Conservation (phyloP, 2,329 filamentous ascomycete genomes). For the Fusarium denticulatum region DNA sequence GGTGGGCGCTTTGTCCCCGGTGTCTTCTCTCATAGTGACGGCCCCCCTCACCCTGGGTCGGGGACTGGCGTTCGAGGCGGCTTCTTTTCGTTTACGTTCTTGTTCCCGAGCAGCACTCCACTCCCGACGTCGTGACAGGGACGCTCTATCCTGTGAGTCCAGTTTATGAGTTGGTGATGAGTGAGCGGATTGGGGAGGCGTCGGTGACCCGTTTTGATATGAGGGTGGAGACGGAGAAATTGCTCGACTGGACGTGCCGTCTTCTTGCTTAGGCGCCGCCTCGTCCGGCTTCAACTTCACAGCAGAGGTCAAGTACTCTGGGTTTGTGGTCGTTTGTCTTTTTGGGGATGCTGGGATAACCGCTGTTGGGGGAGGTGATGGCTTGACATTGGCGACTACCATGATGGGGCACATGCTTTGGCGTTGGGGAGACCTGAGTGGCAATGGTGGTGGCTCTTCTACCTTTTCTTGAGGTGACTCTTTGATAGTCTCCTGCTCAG, state of each 20-base stretch:
- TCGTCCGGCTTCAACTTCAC: conserved; percentile 8
- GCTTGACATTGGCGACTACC: conserved; percentile 52
- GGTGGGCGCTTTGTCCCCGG: conserved; percentile 35
- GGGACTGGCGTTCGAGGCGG: conserved; percentile 25
- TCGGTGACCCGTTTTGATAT: conserved; percentile 38
- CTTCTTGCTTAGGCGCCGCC: neutral
- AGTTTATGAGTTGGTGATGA: conserved; percentile 43
- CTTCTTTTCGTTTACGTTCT: conserved; percentile 40
- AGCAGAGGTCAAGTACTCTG: neutral
- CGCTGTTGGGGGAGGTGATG: conserved; percentile 35
- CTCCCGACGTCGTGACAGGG: conserved; percentile 48
- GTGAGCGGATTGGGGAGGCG: conserved; percentile 46
- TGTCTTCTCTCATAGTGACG: conserved; percentile 36
- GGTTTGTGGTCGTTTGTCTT: neutral
- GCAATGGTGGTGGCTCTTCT: conserved; percentile 23
- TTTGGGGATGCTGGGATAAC: neutral
- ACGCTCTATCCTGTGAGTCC: conserved; percentile 41
- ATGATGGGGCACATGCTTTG: conserved; percentile 51
- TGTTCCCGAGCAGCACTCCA: conserved; percentile 47
- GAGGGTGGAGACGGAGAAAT: conserved; percentile 9
- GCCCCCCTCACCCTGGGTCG: conserved; percentile 36
- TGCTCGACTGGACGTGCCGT: conserved; percentile 4
- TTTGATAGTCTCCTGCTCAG: neutral
- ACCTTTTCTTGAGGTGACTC: neutral
- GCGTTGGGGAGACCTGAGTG: conserved; percentile 25